phyloP scores from a whole-genome alignment of 2,329 filamentous ascomycete genomes.

The Pyricularia pennisetigena region DNA sequence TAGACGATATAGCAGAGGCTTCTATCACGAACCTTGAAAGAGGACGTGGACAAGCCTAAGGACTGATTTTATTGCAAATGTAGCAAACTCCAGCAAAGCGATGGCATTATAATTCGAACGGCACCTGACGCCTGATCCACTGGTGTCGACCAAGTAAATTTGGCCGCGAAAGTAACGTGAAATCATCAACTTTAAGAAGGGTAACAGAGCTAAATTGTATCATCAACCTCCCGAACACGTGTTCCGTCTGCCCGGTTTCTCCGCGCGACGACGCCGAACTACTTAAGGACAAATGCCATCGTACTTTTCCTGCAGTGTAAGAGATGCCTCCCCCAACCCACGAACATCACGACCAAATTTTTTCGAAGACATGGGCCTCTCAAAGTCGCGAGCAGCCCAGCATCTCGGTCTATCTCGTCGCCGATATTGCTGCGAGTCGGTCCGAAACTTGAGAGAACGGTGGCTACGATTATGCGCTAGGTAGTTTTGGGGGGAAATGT shows the following conservation, averaged over 20 bases:
- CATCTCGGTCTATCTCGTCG: conserved; percentile 1
- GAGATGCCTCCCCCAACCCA: conserved; percentile 39
- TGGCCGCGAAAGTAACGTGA: conserved; percentile 5
- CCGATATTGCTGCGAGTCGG: conserved; percentile 3
- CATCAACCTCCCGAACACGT: conserved; percentile 36
- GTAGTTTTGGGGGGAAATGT: not conserved
- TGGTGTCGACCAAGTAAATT: not conserved
- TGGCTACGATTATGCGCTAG: not conserved
- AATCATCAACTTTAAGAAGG: conserved; percentile 10
- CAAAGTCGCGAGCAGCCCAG: conserved; percentile 11
- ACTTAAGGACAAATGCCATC: conserved; percentile 6
- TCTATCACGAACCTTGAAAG: not conserved
- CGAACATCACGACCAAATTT: conserved; percentile 42
- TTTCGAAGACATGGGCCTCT: conserved; percentile 46
- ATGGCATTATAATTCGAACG: not conserved
- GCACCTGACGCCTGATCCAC: not conserved
- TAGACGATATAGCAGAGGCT: conserved; percentile 6
- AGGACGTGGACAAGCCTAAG: not conserved
- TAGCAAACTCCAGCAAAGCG: not conserved
- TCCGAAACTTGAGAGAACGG: conserved; percentile 1
- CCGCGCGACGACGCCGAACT: conserved; percentile 2
- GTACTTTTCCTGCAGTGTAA: conserved; percentile 31
- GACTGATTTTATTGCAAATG: not conserved
- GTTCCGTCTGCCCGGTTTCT: not conserved
- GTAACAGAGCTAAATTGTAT: conserved; percentile 38